Conservation (phyloP, 2,329 filamentous ascomycete species). For the Sporothrix euskadiensis region DNA sequence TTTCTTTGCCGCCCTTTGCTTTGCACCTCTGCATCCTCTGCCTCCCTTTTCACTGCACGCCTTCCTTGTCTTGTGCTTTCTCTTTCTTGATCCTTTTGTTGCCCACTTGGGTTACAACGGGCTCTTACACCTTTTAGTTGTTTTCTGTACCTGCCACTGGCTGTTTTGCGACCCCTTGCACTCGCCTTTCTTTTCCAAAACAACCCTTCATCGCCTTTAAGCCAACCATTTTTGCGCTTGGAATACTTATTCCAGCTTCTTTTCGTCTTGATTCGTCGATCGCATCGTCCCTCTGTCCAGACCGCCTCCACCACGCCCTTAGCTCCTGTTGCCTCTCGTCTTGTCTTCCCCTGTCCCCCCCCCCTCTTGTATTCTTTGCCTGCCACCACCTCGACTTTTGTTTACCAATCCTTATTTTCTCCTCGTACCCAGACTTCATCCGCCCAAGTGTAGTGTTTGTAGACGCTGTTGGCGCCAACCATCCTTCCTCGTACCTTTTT, state of each 20-base stretch:
- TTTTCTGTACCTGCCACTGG: constrained; percentile 1
- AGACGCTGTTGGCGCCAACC: background rate
- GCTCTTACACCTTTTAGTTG: constrained; percentile 1
- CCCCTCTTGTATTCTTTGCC: background rate
- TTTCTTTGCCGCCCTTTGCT: background rate
- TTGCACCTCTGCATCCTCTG: background rate
- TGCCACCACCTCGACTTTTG: background rate
- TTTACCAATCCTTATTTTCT: background rate
- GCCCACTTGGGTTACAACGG: constrained; percentile 13
- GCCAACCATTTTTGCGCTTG: constrained; percentile 21
- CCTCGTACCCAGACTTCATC: background rate
- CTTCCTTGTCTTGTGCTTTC: background rate
- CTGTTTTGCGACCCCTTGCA: constrained; percentile 13
- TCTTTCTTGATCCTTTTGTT: background rate
- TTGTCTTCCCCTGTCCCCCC: background rate
- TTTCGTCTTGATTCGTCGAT: constrained; percentile 20
- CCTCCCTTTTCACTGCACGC: background rate
- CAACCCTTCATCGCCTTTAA: background rate
- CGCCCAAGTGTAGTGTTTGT: background rate
- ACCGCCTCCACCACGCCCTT: constrained; percentile 25
- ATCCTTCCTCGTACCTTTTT: background rate
- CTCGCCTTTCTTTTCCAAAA: constrained; percentile 15
- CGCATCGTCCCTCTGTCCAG: constrained; percentile 9
- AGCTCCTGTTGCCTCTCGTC: constrained; percentile 14
- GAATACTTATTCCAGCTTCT: constrained; percentile 17